Percentiles rank a stretch among this genome's conserved stretches.
Conservation (phyloP, 495 filamentous ascomycete species). For the Xylaria longipes region DNA sequence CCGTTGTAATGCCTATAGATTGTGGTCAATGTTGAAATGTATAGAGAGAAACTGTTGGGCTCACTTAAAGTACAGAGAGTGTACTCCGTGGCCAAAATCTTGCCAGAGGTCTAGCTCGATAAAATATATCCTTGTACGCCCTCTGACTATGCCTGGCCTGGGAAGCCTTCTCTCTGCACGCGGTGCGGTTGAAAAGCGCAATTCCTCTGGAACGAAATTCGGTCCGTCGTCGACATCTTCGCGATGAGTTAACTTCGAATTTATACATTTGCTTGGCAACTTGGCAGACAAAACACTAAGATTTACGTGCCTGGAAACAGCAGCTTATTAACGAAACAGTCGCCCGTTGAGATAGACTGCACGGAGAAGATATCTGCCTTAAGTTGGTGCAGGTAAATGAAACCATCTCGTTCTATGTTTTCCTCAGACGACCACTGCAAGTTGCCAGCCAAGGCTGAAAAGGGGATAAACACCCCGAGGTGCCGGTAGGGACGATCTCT, state of each 20-base stretch:
- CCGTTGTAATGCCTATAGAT: conserved; percentile 1
- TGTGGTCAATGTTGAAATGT: background rate
- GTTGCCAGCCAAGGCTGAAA: background rate
- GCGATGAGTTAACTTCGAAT: background rate
- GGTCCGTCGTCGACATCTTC: background rate
- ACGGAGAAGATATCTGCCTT: background rate
- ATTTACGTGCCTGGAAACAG: background rate
- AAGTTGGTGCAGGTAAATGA: background rate
- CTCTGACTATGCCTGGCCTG: background rate
- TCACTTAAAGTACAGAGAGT: background rate
- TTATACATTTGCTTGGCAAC: background rate
- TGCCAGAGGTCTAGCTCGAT: conserved; percentile 11
- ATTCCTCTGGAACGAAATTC: background rate
- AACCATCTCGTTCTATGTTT: background rate
- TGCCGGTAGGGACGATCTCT: conserved; percentile 3
- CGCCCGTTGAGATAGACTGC: background rate
- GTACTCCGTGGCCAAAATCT: background rate
- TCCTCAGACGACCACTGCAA: background rate
- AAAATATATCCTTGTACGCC: background rate
- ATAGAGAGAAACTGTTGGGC: background rate
- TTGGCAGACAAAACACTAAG: background rate
- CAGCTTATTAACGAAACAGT: background rate
- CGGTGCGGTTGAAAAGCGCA: conserved; percentile 1
- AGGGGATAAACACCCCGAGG: background rate
- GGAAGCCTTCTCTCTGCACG: background rate